A percentile compares a stretch with the other conserved stretches of the same genome.
These are phyloP conservation scores for Trametes pubescens DNA, from an alignment of 1,284 basidiomycete genomes.

Conservation along the genomic window DNA sequence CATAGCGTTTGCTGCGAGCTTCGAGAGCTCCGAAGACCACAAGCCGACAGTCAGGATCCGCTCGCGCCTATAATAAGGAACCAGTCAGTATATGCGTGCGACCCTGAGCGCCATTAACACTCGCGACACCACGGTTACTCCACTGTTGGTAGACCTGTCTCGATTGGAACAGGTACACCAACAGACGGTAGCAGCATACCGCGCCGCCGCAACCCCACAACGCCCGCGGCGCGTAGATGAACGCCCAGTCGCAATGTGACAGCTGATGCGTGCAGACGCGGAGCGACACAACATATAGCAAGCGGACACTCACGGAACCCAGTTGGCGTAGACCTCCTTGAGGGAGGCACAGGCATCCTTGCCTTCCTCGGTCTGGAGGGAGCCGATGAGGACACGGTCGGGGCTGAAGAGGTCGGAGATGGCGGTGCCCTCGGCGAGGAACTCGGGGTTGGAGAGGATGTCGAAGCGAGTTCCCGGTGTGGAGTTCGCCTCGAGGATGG, in stretches of 20 bases:
- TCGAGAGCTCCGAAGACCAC: slow-evolving; percentile 98
- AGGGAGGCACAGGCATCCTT: slow-evolving; percentile 83
- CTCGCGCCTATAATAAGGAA: slow-evolving; percentile 57
- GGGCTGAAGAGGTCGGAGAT: slow-evolving; percentile 89
- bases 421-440: slow-evolving; percentile 98
- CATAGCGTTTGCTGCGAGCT: slow-evolving; percentile 99
- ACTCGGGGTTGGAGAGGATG: slow-evolving; percentile 99
- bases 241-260: not conserved
- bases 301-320: slow-evolving; percentile 80
- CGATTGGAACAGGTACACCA: slow-evolving; percentile 3
- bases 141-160: not conserved
- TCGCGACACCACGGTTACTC: not conserved
- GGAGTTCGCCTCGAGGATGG: slow-evolving; percentile 98
- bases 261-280: not conserved
- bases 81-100: not conserved
- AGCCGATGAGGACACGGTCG: slow-evolving; percentile 97
- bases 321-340: slow-evolving; percentile 89
- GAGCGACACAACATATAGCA: not conserved
- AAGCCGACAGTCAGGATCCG: slow-evolving; percentile 94
- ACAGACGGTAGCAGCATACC: slow-evolving; percentile 4
- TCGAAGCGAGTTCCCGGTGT: slow-evolving; percentile 92
- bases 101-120: not conserved
- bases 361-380: slow-evolving; percentile 89
- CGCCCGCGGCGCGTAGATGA: not conserved
- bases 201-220: not conserved